phyloP scores from a whole-genome alignment of 1,284 basidiomycete genomes.

The Moesziomyces parantarcticus region DNA sequence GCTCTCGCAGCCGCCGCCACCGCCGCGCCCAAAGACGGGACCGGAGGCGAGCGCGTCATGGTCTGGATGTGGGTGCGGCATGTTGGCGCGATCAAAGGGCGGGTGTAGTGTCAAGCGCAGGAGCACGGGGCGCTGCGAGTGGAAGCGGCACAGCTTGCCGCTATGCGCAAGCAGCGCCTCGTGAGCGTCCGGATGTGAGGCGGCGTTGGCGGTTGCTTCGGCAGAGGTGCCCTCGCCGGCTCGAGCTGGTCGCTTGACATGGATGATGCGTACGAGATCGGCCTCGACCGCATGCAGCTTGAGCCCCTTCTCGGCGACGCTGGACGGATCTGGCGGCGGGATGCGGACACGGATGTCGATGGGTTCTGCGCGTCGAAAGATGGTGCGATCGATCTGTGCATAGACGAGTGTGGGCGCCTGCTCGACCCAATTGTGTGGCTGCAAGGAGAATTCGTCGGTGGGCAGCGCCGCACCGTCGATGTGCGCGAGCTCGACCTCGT shows the following conservation, averaged over 20 bases:
- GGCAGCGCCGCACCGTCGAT: slow-evolving; percentile 27
- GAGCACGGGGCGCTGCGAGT: slow-evolving; percentile 53
- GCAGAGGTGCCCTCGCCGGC: not conserved
- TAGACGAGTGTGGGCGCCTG: slow-evolving; percentile 46
- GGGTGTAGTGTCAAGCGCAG: slow-evolving; percentile 60
- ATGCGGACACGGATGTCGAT: slow-evolving; percentile 61
- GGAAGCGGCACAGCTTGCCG: slow-evolving; percentile 65
- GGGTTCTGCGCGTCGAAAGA: slow-evolving; percentile 63
- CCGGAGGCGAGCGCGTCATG: slow-evolving; percentile 58
- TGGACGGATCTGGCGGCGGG: slow-evolving; percentile 50
- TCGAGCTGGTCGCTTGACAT: slow-evolving; percentile 22
- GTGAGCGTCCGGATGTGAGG: slow-evolving; percentile 13
- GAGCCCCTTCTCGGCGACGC: slow-evolving; percentile 54
- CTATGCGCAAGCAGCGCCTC: slow-evolving; percentile 59
- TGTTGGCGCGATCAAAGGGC: slow-evolving; percentile 58
- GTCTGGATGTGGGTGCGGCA: slow-evolving; percentile 63
- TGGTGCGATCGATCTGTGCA: slow-evolving; percentile 57
- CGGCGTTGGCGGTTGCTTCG: not conserved
- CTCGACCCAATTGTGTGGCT: slow-evolving; percentile 53
- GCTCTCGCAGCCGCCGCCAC: slow-evolving; percentile 63
- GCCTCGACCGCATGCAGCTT: slow-evolving; percentile 61
- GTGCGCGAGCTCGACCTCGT: slow-evolving; percentile 22
- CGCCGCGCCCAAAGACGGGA: slow-evolving; percentile 52
- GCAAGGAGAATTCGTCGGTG: slow-evolving; percentile 34
- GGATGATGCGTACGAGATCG: slow-evolving; percentile 57